Conservation (phyloP, 176 grass and related monocot genomes). For the Oryza nivara region DNA sequence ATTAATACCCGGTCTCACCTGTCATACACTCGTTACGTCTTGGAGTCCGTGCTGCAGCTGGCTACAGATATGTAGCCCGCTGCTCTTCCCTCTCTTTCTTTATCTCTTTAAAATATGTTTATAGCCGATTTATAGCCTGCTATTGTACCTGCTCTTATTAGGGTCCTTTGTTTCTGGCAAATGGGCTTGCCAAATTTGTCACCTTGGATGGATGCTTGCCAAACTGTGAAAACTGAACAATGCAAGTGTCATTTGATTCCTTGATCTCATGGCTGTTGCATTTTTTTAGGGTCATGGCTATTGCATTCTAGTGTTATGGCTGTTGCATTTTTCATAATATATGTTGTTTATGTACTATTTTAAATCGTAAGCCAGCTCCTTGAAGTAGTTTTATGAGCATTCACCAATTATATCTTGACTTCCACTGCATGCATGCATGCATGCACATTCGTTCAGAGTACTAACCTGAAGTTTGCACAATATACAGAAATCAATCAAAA, state of each 20-base stretch:
- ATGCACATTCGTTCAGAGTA: not conserved
- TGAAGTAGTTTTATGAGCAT: constrained; percentile 2
- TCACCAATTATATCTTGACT: not conserved
- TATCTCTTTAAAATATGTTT: no score
- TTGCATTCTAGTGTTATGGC: constrained; percentile 20
- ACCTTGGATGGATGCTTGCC: not conserved
- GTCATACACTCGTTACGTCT: no score
- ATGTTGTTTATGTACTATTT: not conserved
- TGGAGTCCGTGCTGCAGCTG: no score
- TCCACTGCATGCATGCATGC: not conserved
- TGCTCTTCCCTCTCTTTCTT: no score
- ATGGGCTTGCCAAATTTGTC: not conserved
- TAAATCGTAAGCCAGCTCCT: constrained; percentile 16
- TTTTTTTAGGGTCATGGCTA: not conserved
- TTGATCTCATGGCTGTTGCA: not conserved
- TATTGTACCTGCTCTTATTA: not conserved
- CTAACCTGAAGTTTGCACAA: not conserved
- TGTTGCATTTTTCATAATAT: not conserved
- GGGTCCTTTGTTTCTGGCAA: constrained; percentile 22
- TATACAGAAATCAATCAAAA: not conserved
- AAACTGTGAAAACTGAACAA: not conserved
- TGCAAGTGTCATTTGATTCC: not conserved
- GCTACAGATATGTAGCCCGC: no score
- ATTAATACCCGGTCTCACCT: no score
- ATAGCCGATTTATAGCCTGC: no score